Base-by-base conservation (phyloP, 176 grass and related monocot genomes). In the Phyllostachys edulis region DNA sequence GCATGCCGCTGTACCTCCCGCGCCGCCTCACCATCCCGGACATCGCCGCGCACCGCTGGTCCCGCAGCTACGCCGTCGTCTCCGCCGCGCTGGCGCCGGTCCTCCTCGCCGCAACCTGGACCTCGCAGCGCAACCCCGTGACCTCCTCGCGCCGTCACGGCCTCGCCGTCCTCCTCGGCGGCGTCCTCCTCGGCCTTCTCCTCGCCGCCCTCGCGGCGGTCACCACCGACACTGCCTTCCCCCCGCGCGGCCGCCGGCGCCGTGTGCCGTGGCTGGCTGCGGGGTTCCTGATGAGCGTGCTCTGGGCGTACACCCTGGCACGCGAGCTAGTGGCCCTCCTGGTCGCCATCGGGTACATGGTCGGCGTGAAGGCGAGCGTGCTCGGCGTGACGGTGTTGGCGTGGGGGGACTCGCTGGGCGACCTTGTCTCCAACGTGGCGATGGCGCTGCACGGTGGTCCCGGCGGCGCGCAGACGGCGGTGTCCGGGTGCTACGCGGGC, bases 391-490 rank as follows among this genome's bases (percentile, higher is more conserved):
- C 94, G 34, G 92, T 97, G 75, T 78, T 97, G 34, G 94, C 94
- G 41, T 97, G 94, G 92, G 94, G 94, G 0, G 91, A 97, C 83
- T 97, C 94, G 0, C 89, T 94, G 1, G 94, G 94, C n/a, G 92
- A 97, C 80, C 82, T 97, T 3, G 91, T 94, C 0, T 91, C 94
- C 0, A 90, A 97, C 73, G 88, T 97, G 15, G 88, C 90, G 0
- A 97, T 97, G 88, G 90, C 94, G 7, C 59, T 65, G 69, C 93
- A 91, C 80, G 90, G 92, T 4, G 90, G 90, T 0, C 6, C 61
- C 1, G 88, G 80, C 20, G 94, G 94, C 50, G 94, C 92, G 49
- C 94, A 97, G 90, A 92, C 86, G 47, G 94, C 94, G 0, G 83
- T 97, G 4, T 92, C 90, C 0, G 94, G 84, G 3, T 97, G 94